A percentile compares a stretch with the other conserved stretches of the same genome.
Evolutionary conservation across 2,329 filamentous ascomycete species (phyloP).

Genomic region (Dissoconium aciculare): DNA sequence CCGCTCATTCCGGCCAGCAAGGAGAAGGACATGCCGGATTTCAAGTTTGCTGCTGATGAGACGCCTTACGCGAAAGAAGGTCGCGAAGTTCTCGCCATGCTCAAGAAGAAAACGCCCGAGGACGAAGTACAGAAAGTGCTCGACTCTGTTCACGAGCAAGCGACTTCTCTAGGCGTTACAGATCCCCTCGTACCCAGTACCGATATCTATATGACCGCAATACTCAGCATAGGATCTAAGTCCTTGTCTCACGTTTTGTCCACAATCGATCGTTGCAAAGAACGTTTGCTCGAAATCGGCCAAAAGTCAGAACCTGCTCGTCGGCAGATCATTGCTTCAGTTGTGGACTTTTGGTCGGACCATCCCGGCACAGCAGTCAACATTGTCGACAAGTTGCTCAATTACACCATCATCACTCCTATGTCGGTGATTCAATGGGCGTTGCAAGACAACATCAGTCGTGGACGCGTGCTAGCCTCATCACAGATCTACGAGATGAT

Average conservation of each 20-base stretch:
- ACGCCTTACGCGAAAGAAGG: conserved; percentile 74
- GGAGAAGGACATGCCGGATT: conserved; percentile 89
- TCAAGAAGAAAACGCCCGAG: conserved; percentile 72
- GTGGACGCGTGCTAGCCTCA: conserved; percentile 46
- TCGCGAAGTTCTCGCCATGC: conserved; percentile 61
- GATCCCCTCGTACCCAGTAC: conserved; percentile 77
- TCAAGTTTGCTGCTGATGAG: conserved; percentile 67
- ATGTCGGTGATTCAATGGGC: conserved; percentile 81
- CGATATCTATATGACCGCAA: conserved; percentile 83
- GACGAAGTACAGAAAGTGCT: conserved; percentile 76
- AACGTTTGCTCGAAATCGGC: conserved; percentile 67
- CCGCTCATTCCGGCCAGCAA: conserved; percentile 69
- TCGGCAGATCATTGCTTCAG: conserved; percentile 75
- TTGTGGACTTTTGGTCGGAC: conserved; percentile 84
- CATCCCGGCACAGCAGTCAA: conserved; percentile 84
- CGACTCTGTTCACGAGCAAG: conserved; percentile 65
- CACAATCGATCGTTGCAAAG: conserved; percentile 88
- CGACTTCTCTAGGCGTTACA: conserved; percentile 48
- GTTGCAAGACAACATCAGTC: conserved; percentile 47
- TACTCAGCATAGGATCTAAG: conserved; percentile 88
- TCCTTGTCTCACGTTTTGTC: conserved; percentile 91
- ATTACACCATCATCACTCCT: conserved; percentile 87
- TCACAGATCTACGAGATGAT: conserved; percentile 81
- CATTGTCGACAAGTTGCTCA: conserved; percentile 91
- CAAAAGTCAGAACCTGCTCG: conserved; percentile 59